Percentiles rank a stretch among this genome's conserved stretches.
Conservation (phyloP, 2,329 filamentous ascomycete species). For the Ophiosphaerella narmari region DNA sequence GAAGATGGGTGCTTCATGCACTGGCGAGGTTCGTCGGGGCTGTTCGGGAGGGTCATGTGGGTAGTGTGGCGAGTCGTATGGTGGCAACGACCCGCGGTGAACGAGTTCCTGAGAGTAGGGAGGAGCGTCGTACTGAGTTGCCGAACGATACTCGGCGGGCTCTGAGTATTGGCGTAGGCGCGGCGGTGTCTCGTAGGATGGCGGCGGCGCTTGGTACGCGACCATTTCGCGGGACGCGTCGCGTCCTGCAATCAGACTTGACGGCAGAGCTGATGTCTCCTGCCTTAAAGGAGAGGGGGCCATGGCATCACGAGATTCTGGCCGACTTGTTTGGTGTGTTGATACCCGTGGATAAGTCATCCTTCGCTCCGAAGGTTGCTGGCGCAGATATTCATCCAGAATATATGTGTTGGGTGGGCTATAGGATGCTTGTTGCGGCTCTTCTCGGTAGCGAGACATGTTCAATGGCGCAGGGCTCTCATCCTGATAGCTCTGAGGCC, state of each 20-base stretch:
- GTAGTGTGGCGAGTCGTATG: slow-evolving; percentile 46
- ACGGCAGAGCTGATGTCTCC: slow-evolving; percentile 31
- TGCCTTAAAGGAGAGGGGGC: slow-evolving; percentile 38
- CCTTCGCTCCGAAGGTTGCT: slow-evolving; percentile 34
- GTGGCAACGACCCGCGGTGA: slow-evolving; percentile 29
- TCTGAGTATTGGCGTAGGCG: slow-evolving; percentile 41
- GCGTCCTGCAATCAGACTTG: slow-evolving; percentile 39
- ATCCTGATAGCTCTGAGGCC: slow-evolving; percentile 25
- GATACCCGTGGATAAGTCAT: slow-evolving; percentile 36
- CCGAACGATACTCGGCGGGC: slow-evolving; percentile 37
- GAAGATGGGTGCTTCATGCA: slow-evolving; percentile 48
- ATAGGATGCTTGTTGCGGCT: slow-evolving; percentile 29
- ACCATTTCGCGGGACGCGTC: slow-evolving; percentile 29
- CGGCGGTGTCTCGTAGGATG: slow-evolving; percentile 26
- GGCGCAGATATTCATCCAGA: slow-evolving; percentile 26
- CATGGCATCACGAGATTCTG: slow-evolving; percentile 42
- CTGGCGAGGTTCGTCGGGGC: slow-evolving; percentile 38
- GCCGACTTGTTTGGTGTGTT: slow-evolving; percentile 30
- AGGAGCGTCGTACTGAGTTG: slow-evolving; percentile 39
- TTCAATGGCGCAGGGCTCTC: slow-evolving; percentile 43
- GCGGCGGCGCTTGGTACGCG: slow-evolving; percentile 28
- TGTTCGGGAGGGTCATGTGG: slow-evolving; percentile 49
- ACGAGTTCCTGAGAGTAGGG: slow-evolving; percentile 34
- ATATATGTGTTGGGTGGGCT: slow-evolving; percentile 32
- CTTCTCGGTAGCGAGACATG: slow-evolving; percentile 34